A percentile compares a stretch with the other conserved stretches of the same genome.
Conservation (phyloP, 2,329 filamentous ascomycete species). For the Cryphonectria nitschkei region DNA sequence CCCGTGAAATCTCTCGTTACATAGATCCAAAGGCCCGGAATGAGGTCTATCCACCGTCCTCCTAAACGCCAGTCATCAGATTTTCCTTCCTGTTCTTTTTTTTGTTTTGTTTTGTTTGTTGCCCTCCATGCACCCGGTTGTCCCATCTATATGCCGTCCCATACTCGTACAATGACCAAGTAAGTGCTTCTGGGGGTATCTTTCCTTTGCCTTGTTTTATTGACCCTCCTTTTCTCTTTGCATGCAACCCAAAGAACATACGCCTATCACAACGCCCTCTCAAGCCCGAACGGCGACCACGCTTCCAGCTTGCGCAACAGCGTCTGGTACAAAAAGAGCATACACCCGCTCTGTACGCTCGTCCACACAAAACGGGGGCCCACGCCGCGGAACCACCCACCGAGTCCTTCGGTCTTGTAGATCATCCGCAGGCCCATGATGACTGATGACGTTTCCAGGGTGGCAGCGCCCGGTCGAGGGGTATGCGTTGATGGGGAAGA, state of each 20-base stretch:
- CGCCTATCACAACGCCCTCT: conserved; percentile 16
- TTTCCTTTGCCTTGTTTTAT: conserved; percentile 6
- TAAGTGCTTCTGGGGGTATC: conserved; percentile 26
- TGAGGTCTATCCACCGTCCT: conserved; percentile 20
- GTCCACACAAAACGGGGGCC: conserved; percentile 95
- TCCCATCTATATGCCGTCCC: conserved; percentile 27
- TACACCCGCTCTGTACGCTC: conserved; percentile 93
- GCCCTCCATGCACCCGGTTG: conserved; percentile 17
- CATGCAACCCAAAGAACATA: background rate
- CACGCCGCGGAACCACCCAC: conserved; percentile 92
- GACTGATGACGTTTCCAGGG: conserved; percentile 87
- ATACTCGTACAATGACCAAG: conserved; percentile 27
- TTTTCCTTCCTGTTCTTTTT: background rate
- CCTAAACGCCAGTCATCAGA: conserved; percentile 25
- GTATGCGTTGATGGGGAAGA: conserved; percentile 86
- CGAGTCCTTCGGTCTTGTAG: conserved; percentile 85
- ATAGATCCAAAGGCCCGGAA: conserved; percentile 7
- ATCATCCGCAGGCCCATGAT: conserved; percentile 83
- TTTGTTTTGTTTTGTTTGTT: background rate
- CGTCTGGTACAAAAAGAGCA: conserved; percentile 94
- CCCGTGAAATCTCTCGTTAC: background rate
- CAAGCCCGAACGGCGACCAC: conserved; percentile 40
- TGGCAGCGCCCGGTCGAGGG: conserved; percentile 75
- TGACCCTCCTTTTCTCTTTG: background rate
- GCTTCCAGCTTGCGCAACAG: conserved; percentile 76